phyloP scores from a whole-genome alignment of 2,329 filamentous ascomycete genomes.

The Calonectria montana region DNA sequence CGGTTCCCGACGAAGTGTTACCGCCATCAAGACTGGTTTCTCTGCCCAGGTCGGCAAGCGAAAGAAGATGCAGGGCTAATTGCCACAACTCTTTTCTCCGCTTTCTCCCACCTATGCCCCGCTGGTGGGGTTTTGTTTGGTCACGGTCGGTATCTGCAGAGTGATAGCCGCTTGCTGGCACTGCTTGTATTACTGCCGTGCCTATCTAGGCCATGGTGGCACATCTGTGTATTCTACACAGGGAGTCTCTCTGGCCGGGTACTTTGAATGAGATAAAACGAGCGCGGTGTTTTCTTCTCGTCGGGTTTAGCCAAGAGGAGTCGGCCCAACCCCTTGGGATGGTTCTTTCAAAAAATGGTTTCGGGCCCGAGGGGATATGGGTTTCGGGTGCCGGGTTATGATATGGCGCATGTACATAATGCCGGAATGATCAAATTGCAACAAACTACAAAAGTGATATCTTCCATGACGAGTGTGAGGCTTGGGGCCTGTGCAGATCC shows the following conservation, averaged over 20 bases:
- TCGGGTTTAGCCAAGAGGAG: conserved; percentile 32
- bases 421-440: conserved; percentile 41
- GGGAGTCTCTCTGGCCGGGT: conserved; percentile 15
- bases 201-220: conserved; percentile 21
- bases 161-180: not conserved
- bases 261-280: conserved; percentile 24
- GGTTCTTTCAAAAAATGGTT: conserved; percentile 37
- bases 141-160: conserved; percentile 23
- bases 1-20: conserved; percentile 86
- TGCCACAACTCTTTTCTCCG: conserved; percentile 13
- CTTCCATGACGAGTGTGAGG: conserved; percentile 12
- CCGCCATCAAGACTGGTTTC: conserved; percentile 99
- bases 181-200: conserved; percentile 19
- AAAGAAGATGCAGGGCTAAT: conserved; percentile 89
- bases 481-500: not conserved
- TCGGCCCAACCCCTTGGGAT: conserved; percentile 24
- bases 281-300: conserved; percentile 34
- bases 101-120: conserved; percentile 17
- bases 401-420: conserved; percentile 45
- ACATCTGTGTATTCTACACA: not conserved
- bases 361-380: conserved; percentile 27
- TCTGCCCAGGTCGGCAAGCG: conserved; percentile 99
- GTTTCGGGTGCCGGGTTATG: conserved; percentile 37
- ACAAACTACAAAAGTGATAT: conserved; percentile 1
- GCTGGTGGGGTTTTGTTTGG: conserved; percentile 19